Evolutionary conservation across 1,284 basidiomycete species (phyloP), one percentile per base, ranked within the genome.

Genomic region (Ceratobasidium sp.): DNA sequence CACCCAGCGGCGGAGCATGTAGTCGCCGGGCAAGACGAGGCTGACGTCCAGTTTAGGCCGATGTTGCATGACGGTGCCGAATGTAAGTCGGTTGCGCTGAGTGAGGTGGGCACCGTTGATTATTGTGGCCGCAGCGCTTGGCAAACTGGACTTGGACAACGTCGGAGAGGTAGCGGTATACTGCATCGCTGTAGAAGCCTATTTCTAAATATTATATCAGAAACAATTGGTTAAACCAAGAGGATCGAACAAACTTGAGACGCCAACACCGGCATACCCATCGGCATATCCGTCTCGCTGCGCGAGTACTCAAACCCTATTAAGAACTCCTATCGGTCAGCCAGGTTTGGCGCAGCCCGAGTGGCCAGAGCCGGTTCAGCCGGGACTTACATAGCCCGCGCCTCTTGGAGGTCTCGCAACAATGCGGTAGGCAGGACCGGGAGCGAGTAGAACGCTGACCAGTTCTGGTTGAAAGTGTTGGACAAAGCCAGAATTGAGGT

Each of bases 111-210:
- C 73, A 13, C 73, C 63, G 39, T 67, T 76, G 46, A 76, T 46
- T 55, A n/a, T 76, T 18, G 46, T 58, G 42, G 3, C 51, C 61
- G 2, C 51, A 12, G 39, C 63, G 73, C 20, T 66, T 61, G 46
- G 46, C 73, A 63, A 67, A 76, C 0, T 46, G 73, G 51, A 67
- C 61, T 76, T 76, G 73, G 28, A 76, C 63, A 20, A 58, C 44
- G 61, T 55, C 40, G 10, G 44, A 33, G 12, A 76, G 51, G 4
- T 5, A 51, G 63, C 49, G 26, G 61, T 66, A 67, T 20, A 76
- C 53, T 7, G 28, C 44, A n/a, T 76, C 63, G 61, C 44, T 28
- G 33, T 55, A 61, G 18, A 26, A 23, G 9, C 46, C 67, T 69
- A 55, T 39, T 33, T n/a, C 10, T 4, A 4, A 13, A 51, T 2